Evolutionary conservation across 2,329 filamentous ascomycete species (phyloP), one percentile per base, ranked within the genome.

Genomic region (Atkinsonella hypoxylon): DNA sequence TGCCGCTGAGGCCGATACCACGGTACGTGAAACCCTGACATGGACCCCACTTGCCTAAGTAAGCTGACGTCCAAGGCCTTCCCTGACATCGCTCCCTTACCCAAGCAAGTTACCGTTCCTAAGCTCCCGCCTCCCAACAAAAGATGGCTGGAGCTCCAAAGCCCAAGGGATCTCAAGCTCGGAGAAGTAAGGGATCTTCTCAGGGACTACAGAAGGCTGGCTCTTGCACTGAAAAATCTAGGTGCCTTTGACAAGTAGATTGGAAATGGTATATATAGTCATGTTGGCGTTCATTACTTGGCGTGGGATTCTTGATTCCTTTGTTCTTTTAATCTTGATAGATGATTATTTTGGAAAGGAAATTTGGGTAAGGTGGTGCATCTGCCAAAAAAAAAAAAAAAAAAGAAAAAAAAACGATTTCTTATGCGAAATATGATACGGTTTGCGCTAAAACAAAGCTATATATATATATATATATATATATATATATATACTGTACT

Each of bases 161-260:
- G 82, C 61, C 82, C 83, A 0, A 77, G 77, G 0, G 86, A 91
- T 45, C 70, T 91, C 30, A 81, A 75, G 50, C 70, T 91, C 26
- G 78, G 81, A n/a, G 87, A 91, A 59, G 81, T 91, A 17, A 67
- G 84, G 22, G 79, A 85, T 51, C 68, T 91, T 46, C 67, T 91
- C 20, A 75, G 79, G 50, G 87, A 91, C 64, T 91, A 91, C 60
- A 79, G 86, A 58, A 73, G 87, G 49, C 67, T 91, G 45, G 85
- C 85, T 0, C 73, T 73, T 30, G 78, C 78, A 9, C 64, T 90
- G 51, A 80, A 79, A 58, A 78, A 82, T 46, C 67, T 79, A 61
- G 80, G 75, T 18, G 81, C 79, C 10, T 81, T 85, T 59, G 74
- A 75, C 53, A 66, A 66, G 51, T 67, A 48, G 10, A 12, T 13